Conservation (phyloP, 768 basidiomycete genomes). For the Trametes meyenii region DNA sequence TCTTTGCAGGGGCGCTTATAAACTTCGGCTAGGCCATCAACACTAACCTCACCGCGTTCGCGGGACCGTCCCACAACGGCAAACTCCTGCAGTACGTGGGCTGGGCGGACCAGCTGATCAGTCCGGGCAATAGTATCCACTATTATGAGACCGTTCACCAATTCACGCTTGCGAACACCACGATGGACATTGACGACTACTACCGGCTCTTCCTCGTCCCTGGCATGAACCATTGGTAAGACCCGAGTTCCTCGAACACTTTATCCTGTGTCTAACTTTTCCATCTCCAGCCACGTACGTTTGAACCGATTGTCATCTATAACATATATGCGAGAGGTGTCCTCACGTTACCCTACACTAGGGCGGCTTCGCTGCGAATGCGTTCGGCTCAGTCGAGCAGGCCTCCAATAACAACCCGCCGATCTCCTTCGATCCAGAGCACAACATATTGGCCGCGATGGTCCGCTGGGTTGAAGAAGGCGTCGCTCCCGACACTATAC, state of each 20-base stretch:
- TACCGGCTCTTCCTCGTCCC: constrained; percentile 38
- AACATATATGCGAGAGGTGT: no score
- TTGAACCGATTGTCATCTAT: no score
- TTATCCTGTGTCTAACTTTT: not conserved
- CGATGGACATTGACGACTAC: constrained; percentile 33
- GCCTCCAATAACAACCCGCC: constrained; percentile 26
- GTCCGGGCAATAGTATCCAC: constrained; percentile 32
- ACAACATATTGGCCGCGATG: constrained; percentile 35
- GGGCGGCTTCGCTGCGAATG: constrained; percentile 33
- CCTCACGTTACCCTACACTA: not conserved
- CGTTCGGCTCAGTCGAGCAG: constrained; percentile 32
- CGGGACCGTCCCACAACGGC: constrained; percentile 27
- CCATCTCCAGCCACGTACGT: constrained; percentile 4
- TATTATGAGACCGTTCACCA: constrained; percentile 31
- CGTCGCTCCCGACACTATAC: constrained; percentile 30
- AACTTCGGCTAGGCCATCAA: constrained; percentile 25
- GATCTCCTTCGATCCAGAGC: constrained; percentile 24
- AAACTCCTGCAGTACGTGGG: constrained; percentile 32
- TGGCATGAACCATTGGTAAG: constrained; percentile 38
- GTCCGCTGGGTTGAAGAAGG: constrained; percentile 40
- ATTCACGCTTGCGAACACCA: constrained; percentile 25
- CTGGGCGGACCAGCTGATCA: constrained; percentile 35
- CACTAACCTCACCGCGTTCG: constrained; percentile 29
- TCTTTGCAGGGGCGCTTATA: not conserved
- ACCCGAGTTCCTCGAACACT: not conserved